Conservation (phyloP, 1,284 basidiomycete genomes). For the Rhizoctonia solani region DNA sequence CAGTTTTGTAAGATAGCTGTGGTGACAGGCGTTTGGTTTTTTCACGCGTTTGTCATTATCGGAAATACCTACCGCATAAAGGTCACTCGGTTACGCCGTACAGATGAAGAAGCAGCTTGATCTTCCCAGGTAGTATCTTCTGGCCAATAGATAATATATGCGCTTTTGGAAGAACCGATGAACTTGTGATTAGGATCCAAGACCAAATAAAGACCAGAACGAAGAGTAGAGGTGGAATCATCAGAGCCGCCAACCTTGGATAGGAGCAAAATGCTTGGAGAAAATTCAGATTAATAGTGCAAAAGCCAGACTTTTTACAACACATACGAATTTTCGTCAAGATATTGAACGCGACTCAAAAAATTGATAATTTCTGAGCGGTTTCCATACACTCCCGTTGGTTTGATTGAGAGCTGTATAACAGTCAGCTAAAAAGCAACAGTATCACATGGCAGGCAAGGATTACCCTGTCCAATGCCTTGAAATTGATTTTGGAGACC, state of each 20-base stretch:
- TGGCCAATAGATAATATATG: conserved; percentile 39
- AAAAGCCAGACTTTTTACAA: not conserved
- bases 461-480: conserved; percentile 4
- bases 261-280: too few species aligned
- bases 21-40: not conserved
- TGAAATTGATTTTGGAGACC: conserved; percentile 34
- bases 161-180: not conserved
- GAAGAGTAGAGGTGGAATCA: conserved; percentile 46
- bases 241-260: conserved; percentile 40
- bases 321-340: conserved; percentile 49
- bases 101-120: conserved; percentile 29
- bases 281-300: too few species aligned
- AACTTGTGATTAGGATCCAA: not conserved
- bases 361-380: conserved; percentile 55
- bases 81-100: conserved; percentile 37
- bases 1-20: conserved; percentile 38
- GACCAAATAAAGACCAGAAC: conserved; percentile 57
- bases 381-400: conserved; percentile 61
- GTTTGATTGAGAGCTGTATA: conserved; percentile 52
- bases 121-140: conserved; percentile 39
- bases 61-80: conserved; percentile 36
- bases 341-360: conserved; percentile 45
- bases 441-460: not conserved
- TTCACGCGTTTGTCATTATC: not conserved
- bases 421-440: conserved; percentile 54